Percentiles rank a stretch among this genome's conserved stretches.
These are phyloP conservation scores for Effrenium voratum DNA, from an alignment of 73 alveolate genomes.

Conservation along the genomic window DNA sequence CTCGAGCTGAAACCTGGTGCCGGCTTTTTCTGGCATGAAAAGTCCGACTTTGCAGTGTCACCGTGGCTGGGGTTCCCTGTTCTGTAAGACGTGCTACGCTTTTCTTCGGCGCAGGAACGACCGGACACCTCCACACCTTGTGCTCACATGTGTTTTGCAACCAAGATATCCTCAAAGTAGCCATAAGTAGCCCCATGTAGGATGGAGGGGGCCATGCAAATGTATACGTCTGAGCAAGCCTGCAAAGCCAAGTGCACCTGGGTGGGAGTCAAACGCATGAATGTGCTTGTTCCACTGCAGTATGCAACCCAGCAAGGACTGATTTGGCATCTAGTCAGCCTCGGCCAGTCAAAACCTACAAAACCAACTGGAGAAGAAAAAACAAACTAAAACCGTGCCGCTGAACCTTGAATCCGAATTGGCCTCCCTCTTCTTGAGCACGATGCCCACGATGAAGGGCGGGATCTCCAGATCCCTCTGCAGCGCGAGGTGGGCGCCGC, in stretches of 20 bases:
- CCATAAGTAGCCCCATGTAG: too few species aligned
- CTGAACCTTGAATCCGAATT: neutral
- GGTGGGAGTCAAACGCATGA: neutral
- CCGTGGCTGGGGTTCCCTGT: too few species aligned
- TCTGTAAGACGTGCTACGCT: too few species aligned
- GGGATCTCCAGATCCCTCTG: slow-evolving; percentile 58
- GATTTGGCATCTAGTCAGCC: neutral
- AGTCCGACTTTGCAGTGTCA: too few species aligned
- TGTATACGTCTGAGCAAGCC: too few species aligned
- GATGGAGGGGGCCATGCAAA: too few species aligned
- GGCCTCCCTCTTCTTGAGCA: neutral
- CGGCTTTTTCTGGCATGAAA: too few species aligned
- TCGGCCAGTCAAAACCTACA: neutral
- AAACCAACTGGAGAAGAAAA: neutral
- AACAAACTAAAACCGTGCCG: neutral
- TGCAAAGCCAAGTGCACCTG: neutral
- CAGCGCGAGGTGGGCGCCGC: slow-evolving; percentile 28
- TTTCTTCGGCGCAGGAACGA: too few species aligned
- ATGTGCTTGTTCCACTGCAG: neutral
- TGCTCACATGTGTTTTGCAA: too few species aligned
- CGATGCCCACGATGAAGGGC: slow-evolving; percentile 72
- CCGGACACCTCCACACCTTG: too few species aligned
- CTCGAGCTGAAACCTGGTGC: too few species aligned
- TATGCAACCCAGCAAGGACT: neutral
- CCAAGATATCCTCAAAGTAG: too few species aligned